A percentile compares a stretch with the other conserved stretches of the same genome.
phyloP scores from a whole-genome alignment of 169 alveolate species.

The Plasmodium berghei region DNA sequence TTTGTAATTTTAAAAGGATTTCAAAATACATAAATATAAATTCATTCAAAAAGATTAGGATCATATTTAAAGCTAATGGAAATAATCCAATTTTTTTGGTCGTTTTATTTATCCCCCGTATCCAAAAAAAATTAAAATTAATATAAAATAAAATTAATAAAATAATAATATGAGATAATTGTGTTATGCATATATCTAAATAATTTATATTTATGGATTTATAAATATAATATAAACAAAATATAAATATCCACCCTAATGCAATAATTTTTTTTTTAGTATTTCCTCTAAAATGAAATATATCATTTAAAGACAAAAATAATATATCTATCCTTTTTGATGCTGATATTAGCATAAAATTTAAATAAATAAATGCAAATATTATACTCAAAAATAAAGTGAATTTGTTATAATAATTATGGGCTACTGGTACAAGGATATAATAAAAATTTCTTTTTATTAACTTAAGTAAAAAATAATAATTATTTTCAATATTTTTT shows the following conservation, averaged over 20 bases:
- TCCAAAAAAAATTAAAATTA: slow-evolving; percentile 65
- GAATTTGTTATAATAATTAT: slow-evolving; percentile 22
- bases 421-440: slow-evolving; percentile 39
- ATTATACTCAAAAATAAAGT: slow-evolving; percentile 33
- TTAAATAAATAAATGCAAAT: slow-evolving; percentile 19
- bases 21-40: slow-evolving; percentile 48
- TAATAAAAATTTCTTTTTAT: slow-evolving; percentile 36
- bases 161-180: slow-evolving; percentile 30
- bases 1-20: slow-evolving; percentile 3
- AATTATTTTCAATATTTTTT: slow-evolving; percentile 34
- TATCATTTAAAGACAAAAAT: slow-evolving; percentile 45
- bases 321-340: slow-evolving; percentile 60
- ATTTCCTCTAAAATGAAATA: not conserved
- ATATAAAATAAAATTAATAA: slow-evolving; percentile 37
- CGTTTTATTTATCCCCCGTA: slow-evolving; percentile 55
- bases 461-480: slow-evolving; percentile 19
- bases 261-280: not conserved
- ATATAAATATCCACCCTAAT: slow-evolving; percentile 24
- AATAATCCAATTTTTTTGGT: slow-evolving; percentile 22
- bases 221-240: slow-evolving; percentile 28
- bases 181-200: slow-evolving; percentile 8
- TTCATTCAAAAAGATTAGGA: slow-evolving; percentile 25
- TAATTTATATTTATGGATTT: slow-evolving; percentile 20
- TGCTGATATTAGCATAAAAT: slow-evolving; percentile 35
- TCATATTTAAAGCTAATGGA: slow-evolving; percentile 6